Evolutionary conservation across 2,329 filamentous ascomycete species (phyloP).

Genomic region (Claviceps spartinae): DNA sequence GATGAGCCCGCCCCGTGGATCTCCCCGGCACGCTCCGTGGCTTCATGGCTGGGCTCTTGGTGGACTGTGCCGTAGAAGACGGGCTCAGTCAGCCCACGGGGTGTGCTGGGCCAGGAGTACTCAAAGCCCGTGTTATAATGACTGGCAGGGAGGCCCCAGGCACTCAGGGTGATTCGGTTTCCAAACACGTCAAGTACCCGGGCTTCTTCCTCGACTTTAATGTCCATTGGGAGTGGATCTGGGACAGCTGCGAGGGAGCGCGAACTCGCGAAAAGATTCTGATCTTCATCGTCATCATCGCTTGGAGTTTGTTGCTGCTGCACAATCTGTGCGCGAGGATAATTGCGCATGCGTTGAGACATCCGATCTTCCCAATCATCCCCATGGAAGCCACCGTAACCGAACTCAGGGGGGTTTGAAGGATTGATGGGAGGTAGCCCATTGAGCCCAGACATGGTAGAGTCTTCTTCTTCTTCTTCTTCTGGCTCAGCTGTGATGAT

Average conservation of each 20-base stretch:
- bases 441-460: too few species aligned
- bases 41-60: background rate
- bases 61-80: background rate
- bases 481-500: too few species aligned
- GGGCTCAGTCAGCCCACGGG: background rate
- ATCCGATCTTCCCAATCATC: background rate
- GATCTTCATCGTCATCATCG: background rate
- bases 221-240: background rate
- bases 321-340: background rate
- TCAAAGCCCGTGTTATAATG: too few species aligned
- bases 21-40: background rate
- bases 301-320: background rate
- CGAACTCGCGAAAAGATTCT: too few species aligned
- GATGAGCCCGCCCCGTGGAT: background rate
- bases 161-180: background rate
- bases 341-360: too few species aligned
- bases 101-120: background rate
- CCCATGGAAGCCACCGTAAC: background rate
- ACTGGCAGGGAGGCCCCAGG: too few species aligned
- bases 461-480: too few species aligned
- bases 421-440: too few species aligned
- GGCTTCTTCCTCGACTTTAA: background rate
- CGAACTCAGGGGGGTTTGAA: too few species aligned
- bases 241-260: background rate
- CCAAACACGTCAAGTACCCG: background rate